Conservation (phyloP, 306 rosid genomes). For the Gynostemma pentaphyllum region DNA sequence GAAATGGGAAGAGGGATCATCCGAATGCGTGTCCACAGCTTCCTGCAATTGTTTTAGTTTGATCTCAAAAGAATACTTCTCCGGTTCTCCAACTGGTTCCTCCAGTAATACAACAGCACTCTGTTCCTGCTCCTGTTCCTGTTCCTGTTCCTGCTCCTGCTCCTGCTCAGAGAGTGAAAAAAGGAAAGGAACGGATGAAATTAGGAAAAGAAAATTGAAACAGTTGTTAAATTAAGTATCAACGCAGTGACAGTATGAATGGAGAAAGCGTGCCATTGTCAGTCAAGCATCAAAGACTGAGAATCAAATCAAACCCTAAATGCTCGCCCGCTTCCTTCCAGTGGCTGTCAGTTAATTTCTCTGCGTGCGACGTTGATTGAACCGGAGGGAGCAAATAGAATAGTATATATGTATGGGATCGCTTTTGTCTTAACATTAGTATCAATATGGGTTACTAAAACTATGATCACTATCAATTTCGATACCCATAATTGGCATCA, state of each 20-base stretch:
- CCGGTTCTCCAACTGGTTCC: conserved; percentile 4
- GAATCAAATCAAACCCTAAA: not conserved
- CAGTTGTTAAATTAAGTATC: not conserved
- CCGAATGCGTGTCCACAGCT: conserved; percentile 26
- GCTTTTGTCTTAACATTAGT: no score
- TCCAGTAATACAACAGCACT: conserved; percentile 12
- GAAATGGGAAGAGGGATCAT: conserved; percentile 42
- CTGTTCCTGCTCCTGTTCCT: no score
- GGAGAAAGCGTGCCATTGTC: conserved; percentile 2
- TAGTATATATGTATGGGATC: no score
- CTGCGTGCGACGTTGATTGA: not conserved
- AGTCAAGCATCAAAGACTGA: not conserved
- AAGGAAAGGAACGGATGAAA: not conserved
- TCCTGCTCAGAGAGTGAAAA: conserved; percentile 8
- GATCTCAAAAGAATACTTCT: not conserved
- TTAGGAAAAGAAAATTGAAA: no score
- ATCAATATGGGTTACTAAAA: no score
- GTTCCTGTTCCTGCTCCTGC: no score
- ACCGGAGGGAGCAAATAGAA: no score
- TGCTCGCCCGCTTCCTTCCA: not conserved
- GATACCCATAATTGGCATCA: no score
- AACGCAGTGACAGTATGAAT: not conserved
- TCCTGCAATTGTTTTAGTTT: conserved; percentile 28
- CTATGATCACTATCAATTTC: no score
- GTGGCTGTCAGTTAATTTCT: not conserved